These are phyloP conservation scores for Mucor mucedo DNA, from an alignment of 371 early-diverging fungal genomes.

Conservation along the genomic window DNA sequence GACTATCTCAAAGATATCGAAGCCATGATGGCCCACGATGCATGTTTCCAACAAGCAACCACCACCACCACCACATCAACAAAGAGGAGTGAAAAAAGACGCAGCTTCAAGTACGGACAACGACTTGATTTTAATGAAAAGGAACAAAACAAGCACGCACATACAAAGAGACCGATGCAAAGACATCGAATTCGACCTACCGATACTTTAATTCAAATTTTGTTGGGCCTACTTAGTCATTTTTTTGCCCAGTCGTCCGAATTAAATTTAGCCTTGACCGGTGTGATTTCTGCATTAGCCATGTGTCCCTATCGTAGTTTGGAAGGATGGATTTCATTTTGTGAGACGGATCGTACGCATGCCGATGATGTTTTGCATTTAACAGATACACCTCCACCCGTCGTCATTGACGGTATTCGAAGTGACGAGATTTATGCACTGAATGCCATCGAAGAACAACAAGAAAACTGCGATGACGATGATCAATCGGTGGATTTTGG, in stretches of 20 bases:
- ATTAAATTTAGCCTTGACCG: conserved; percentile 89
- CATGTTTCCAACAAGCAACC: conserved; percentile 54
- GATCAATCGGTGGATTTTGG: conserved; percentile 57
- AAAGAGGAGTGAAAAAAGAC: conserved; percentile 43
- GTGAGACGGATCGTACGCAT: conserved; percentile 59
- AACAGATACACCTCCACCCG: conserved; percentile 4
- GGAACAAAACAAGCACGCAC: conserved; percentile 16
- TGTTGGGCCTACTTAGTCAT: conserved; percentile 67
- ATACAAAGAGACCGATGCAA: not conserved
- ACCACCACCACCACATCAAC: conserved; percentile 24
- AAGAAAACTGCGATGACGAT: conserved; percentile 48
- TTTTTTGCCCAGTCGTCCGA: conserved; percentile 89
- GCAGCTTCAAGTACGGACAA: conserved; percentile 67
- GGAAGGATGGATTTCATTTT: conserved; percentile 80
- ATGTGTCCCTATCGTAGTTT: conserved; percentile 77
- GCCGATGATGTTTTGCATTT: conserved; percentile 40
- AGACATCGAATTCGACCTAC: conserved; percentile 62
- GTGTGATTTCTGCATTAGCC: conserved; percentile 85
- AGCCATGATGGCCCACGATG: conserved; percentile 62
- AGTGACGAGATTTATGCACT: conserved; percentile 38
- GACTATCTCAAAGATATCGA: conserved; percentile 82
- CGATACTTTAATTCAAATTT: conserved; percentile 70
- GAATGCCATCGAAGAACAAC: conserved; percentile 22
- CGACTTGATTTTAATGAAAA: conserved; percentile 9
- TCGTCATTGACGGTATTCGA: conserved; percentile 13